These are phyloP conservation scores for Chytriomyces hyalinus DNA, from an alignment of 192 early-diverging fungal genomes.

Conservation along the genomic window DNA sequence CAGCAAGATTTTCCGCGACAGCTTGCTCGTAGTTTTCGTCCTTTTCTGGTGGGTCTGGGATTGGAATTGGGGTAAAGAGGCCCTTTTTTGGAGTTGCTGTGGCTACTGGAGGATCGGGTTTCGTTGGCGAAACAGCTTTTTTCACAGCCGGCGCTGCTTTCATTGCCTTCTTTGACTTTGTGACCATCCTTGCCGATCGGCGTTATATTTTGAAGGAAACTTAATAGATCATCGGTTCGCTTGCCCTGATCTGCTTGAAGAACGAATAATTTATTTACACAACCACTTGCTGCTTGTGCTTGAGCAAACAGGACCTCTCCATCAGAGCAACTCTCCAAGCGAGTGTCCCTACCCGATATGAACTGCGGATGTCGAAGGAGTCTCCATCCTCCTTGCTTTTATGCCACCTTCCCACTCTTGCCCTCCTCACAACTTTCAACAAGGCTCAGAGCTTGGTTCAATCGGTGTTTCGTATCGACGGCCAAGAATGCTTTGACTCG, in stretches of 20 bases:
- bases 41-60: conserved; percentile 27
- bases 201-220: not conserved
- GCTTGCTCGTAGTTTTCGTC: conserved; percentile 30
- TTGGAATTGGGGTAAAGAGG: conserved; percentile 1
- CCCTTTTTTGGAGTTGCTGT: too few species aligned
- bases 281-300: not conserved
- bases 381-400: not conserved
- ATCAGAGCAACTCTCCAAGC: not conserved
- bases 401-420: not conserved
- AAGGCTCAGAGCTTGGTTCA: not conserved
- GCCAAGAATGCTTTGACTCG: conserved; percentile 13
- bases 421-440: not conserved
- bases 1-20: not conserved
- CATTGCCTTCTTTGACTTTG: too few species aligned
- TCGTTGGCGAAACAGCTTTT: too few species aligned
- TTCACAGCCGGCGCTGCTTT: too few species aligned
- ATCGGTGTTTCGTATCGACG: not conserved
- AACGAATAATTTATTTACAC: not conserved
- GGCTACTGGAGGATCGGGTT: too few species aligned
- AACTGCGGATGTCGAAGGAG: not conserved
- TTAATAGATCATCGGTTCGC: not conserved
- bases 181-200: not conserved
- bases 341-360: not conserved
- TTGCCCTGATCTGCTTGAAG: not conserved
- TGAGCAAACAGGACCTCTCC: not conserved